phyloP scores from a whole-genome alignment of 116 monocot species.

The Papilionanthe hybrid region DNA sequence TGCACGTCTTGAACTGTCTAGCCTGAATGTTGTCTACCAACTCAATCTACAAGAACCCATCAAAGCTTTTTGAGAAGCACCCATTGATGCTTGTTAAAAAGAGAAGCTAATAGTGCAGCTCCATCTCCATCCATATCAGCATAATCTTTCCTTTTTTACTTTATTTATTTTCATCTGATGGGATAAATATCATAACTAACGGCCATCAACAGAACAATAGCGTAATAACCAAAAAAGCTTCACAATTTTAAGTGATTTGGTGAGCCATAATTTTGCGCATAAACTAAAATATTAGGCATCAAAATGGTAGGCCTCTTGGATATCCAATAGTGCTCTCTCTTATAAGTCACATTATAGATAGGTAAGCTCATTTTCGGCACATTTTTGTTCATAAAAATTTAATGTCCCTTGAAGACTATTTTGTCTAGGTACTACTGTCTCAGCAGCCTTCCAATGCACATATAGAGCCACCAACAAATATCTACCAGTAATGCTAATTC shows the following conservation, averaged over 20 bases:
- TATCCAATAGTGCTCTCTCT: background rate
- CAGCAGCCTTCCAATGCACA: background rate
- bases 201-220: background rate
- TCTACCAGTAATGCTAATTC: background rate
- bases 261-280: background rate
- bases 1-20: too few species aligned
- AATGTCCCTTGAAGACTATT: background rate
- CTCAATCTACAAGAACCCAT: too few species aligned
- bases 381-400: background rate
- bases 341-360: background rate
- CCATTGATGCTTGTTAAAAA: too few species aligned
- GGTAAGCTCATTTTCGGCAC: background rate
- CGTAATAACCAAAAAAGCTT: background rate
- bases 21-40: too few species aligned
- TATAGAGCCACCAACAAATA: background rate
- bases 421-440: background rate
- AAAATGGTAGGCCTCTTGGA: background rate
- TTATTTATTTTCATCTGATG: too few species aligned
- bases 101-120: too few species aligned
- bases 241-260: background rate
- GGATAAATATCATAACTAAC: too few species aligned
- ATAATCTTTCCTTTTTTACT: too few species aligned
- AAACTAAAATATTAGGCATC: background rate
- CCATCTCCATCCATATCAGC: too few species aligned
- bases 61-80: too few species aligned